These are phyloP conservation scores for Candida maesae DNA, from an alignment of 805 yeast species.

Conservation along the genomic window DNA sequence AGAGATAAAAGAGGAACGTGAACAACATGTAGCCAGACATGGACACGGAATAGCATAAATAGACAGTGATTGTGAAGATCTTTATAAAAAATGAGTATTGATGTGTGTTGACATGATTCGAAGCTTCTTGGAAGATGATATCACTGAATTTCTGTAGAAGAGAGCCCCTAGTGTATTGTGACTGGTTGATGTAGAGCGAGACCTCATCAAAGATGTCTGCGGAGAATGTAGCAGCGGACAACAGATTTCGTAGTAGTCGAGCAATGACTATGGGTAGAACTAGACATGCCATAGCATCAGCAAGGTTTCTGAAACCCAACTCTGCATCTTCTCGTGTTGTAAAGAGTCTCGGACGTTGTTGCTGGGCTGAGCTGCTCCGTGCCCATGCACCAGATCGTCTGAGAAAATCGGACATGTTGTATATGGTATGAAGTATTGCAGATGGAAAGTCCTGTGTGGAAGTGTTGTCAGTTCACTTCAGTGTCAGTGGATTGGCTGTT, in stretches of 20 bases:
- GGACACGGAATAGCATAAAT: conserved; percentile 12
- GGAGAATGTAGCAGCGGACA: conserved; percentile 18
- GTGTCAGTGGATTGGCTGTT: no score
- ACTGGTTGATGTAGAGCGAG: conserved; percentile 1
- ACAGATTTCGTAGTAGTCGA: conserved; percentile 6
- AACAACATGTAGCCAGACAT: conserved; percentile 19
- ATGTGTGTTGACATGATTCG: background rate
- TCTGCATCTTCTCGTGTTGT: no score
- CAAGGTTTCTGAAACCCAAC: conserved; percentile 2
- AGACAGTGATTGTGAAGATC: conserved; percentile 6
- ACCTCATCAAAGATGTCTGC: conserved; percentile 18
- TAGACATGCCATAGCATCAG: conserved; percentile 11
- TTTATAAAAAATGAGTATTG: conserved; percentile 1
- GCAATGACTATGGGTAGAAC: conserved; percentile 13
- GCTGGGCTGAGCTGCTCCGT: no score
- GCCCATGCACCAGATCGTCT: no score
- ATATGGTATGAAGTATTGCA: no score
- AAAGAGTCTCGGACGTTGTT: no score
- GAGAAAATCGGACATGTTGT: no score
- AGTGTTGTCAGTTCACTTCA: no score
- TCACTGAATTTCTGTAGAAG: conserved; percentile 14
- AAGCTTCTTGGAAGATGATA: conserved; percentile 6
- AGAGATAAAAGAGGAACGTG: conserved; percentile 13
- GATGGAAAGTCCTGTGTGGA: no score
- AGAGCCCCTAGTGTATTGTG: conserved; percentile 3